Evolutionary conservation across 208 protist species (phyloP), one percentile per base, ranked within the genome.

Genomic region (Leishmania aethiopica): DNA sequence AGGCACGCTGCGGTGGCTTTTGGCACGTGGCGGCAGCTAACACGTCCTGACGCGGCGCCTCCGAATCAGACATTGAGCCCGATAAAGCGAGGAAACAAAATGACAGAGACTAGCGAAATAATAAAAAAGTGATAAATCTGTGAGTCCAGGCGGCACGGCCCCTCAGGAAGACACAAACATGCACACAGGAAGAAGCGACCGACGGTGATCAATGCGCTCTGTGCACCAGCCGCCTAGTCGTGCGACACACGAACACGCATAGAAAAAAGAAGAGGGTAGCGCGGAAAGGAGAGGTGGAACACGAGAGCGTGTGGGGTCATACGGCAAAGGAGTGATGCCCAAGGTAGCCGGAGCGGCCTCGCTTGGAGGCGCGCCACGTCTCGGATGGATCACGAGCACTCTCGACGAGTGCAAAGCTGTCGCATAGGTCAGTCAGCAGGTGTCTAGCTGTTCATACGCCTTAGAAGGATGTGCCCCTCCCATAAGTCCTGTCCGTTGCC

Each of bases 1-100:
- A 95, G 17, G 88, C 92, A 22, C 85, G 88, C 47, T 84, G 86
- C 42, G 55, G 53, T 19, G 45, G 69, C 59, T 32, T 57, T 35
- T 37, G 47, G 47, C 32, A 7, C 3, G 70, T 59, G 55, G 32
- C 62, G 0, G 73, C 51, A 7, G 77, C 55, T 13, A 37, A 37
- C 49, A 37, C 67, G 25, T 37, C 55, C 42, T 82, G 59, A 22
- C 49, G 22, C 13, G 51, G 55, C 3, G 66, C 75, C 57, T 81
- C 80, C 10, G 40, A 15, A 11, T 75, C 45, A 1, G 80, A 88
- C 80, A 88, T 85, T 3, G 10, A 4, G 32, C 42, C 10, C 13
- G 71, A 62, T 17, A 49, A 77, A 64, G 15, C n/a, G 73, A 32
- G n/a, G 17, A n/a, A 69, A 70, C 22, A 77, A 73, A 69, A 69